phyloP scores from a whole-genome alignment of 352 stramenopile genomes.

The Blastocystis sp. region DNA sequence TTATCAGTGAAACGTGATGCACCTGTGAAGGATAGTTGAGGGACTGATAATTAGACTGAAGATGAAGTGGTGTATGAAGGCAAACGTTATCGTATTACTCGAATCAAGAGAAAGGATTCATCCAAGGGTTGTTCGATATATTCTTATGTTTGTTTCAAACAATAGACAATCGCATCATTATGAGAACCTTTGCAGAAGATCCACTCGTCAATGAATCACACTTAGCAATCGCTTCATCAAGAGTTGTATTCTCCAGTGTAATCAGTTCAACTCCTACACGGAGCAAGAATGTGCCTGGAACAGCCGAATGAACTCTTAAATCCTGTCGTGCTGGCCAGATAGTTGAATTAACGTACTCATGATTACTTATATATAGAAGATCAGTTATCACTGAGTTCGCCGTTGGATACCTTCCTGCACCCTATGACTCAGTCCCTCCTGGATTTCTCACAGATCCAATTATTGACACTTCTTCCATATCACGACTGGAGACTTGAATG shows the following conservation, averaged over 20 bases:
- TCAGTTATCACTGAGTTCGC: slow-evolving; percentile 19
- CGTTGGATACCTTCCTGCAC: not conserved
- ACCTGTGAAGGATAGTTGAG: no score
- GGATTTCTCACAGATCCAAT: not conserved
- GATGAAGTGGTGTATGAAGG: no score
- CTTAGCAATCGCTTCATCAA: no score
- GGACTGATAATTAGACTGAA: no score
- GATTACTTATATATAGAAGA: not conserved
- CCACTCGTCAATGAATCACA: no score
- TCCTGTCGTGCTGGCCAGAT: not conserved
- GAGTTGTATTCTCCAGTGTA: not conserved
- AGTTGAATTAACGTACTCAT: not conserved
- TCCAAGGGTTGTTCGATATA: no score
- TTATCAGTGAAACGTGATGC: not conserved
- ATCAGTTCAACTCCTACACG: not conserved
- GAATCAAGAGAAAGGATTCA: no score
- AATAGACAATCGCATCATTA: no score
- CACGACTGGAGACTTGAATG: not conserved
- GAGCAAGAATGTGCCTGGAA: not conserved
- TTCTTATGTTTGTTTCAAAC: no score
- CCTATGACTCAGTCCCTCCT: not conserved
- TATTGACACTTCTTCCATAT: not conserved
- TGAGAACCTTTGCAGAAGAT: no score
- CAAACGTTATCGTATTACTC: no score
- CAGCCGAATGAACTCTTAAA: not conserved